Evolutionary conservation across 2,329 filamentous ascomycete genomes (phyloP), one percentile per base, ranked within the genome.

Genomic region (Scedosporium apiospermum): DNA sequence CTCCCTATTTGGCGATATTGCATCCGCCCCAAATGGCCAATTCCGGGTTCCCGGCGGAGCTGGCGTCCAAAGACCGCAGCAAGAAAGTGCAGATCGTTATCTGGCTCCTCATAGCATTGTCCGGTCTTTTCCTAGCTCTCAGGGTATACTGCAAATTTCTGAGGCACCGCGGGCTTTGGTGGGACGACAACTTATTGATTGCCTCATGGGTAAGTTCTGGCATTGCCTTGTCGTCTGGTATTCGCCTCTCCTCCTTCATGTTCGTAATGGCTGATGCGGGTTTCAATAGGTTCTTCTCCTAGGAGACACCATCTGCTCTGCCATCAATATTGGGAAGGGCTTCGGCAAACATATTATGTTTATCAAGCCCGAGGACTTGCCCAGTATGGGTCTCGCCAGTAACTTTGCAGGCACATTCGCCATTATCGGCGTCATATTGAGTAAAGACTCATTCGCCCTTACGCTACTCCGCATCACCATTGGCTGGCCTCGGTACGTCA

Each of bases 381-480:
- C 41, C 49, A 65, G 44, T 16, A 59, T 23, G 62, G 64, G 4
- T 23, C 38, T 16, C 27, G 41, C 53, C 2, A 21, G 51, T 10
- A 55, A 30, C 16, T 21, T 72, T 3, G 65, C 67, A 4, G 69
- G 68, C 4, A 61, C 66, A 2, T 71, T 72, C 53, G 71, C 71
- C 12, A 70, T 75, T 14, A 64, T 71, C 12, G 69, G 73, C 1
- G 73, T 73, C 3, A 16, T 67, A 72, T 0, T 69, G 67, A 74
- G 72, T 63, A 76, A 76, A 62, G 72, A 73, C 0, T 75, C 74
- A 0, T 74, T 76, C 62, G 72, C 72, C 6, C 65, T 75, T 16
- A 75, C 73, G 0, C 64, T 75, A 2, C 67, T 75, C 18, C 68
- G 72, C 2, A 68, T 75, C 41, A 65, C 68, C 3, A 53, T 58